Evolutionary conservation across 805 yeast genomes (phyloP), one percentile per base, ranked within the genome.

Genomic region (Wickerhamomyces silvicola): DNA sequence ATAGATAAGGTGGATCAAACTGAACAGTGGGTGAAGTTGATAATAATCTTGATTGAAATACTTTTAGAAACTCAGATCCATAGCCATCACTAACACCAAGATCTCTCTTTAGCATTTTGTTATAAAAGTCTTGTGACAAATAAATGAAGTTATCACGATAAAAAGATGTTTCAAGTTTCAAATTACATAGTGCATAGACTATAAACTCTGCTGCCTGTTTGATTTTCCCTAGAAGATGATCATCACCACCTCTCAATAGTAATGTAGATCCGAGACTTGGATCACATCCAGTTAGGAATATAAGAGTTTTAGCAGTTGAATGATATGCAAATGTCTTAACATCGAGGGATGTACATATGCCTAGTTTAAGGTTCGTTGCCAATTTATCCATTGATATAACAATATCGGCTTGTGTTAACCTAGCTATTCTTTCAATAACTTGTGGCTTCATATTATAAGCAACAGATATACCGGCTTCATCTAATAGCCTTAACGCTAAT

Each of bases 11-110:
- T 4, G 75, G 59, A 0, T 78, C 75, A 47, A 83, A 82, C 13
- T 70, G 64, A 0, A 88, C 88, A 32, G 87, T 74, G 0, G 98
- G 97, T 2, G 97, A 88, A 1, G 85, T 71, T 4, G 95, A 84
- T 18, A 90, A 58, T 4, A 76, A 60, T 38, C 85, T 60, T n/a
- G 61, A 60, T 12, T 64, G 52, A 31, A 78, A 60, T 20, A 56
- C 45, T 11, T 55, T 51, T 6, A 66, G 40, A 39, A 66, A 66
- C 4, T 60, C 63, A 19, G 54, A 41, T 27, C 60, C 66, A 39
- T 56, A 62, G 1, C 60, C 61, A 6, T 30, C 32, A 19, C 38
- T 39, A 11, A 33, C 41, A 10, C 45, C 48, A 7, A 39, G 36
- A 9, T 27, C 44, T 9, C 40, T 35, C 24, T 44, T 43, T 2